Evolutionary conservation across 2,329 filamentous ascomycete genomes (phyloP).

Genomic region (Furcasterigmium sp.): DNA sequence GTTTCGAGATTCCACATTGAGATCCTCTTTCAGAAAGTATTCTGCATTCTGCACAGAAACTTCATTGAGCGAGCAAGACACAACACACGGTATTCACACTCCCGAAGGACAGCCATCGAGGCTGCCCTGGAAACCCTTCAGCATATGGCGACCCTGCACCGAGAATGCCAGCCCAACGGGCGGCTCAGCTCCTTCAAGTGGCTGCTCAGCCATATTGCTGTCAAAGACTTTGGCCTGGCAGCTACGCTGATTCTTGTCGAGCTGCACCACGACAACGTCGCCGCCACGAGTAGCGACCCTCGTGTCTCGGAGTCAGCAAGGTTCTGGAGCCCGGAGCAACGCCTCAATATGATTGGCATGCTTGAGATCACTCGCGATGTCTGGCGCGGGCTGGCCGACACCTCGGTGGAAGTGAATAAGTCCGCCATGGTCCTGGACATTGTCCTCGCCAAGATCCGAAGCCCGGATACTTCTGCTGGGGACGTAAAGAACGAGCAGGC

Average conservation of each 20-base stretch:
- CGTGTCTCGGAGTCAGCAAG: slow-evolving; percentile 38
- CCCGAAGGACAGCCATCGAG: slow-evolving; percentile 77
- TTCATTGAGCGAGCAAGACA: slow-evolving; percentile 75
- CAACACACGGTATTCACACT: slow-evolving; percentile 78
- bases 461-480: slow-evolving; percentile 23
- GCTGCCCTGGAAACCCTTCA: slow-evolving; percentile 76
- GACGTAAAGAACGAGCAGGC: slow-evolving; percentile 4
- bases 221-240: slow-evolving; percentile 80
- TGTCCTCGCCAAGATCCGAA: slow-evolving; percentile 74
- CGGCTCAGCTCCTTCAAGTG: slow-evolving; percentile 69
- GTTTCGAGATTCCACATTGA: slow-evolving; percentile 82
- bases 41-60: slow-evolving; percentile 84
- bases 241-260: slow-evolving; percentile 82
- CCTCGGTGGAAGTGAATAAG: slow-evolving; percentile 87
- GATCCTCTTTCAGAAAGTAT: slow-evolving; percentile 80
- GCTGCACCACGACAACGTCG: slow-evolving; percentile 63
- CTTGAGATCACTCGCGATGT: slow-evolving; percentile 71
- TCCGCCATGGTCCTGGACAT: slow-evolving; percentile 75
- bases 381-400: slow-evolving; percentile 72
- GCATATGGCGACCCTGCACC: slow-evolving; percentile 70
- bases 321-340: slow-evolving; percentile 54
- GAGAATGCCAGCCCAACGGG: slow-evolving; percentile 68
- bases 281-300: slow-evolving; percentile 32
- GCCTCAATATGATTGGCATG: slow-evolving; percentile 69
- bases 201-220: slow-evolving; percentile 74